Evolutionary conservation across 192 early-diverging fungal genomes (phyloP), one percentile per base, ranked within the genome.

Genomic region (Phycomyces blakesleeanus): DNA sequence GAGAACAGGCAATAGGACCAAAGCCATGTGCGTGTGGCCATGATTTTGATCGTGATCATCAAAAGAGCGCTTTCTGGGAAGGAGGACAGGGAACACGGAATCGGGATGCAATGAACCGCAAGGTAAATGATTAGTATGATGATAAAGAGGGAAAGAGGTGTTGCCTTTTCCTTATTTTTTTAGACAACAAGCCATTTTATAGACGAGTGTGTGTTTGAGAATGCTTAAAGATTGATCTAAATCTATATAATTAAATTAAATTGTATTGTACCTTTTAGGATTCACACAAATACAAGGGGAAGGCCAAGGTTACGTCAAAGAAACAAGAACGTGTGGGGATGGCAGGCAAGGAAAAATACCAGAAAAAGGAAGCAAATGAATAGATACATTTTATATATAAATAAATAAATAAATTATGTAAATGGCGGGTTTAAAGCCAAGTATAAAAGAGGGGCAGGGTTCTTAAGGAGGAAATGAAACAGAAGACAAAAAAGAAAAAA

Each of bases 71-170:
- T 5, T 96, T 91, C 61, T 97, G 95, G 95, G 92, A 97, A 73
- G 95, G 93, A 49, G 93, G 95, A 12, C 78, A 89, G 24, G 95
- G 95, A 5, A 88, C 88, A 21, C 76, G 95, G 6, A 86, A 94
- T 59, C 75, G 74, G 40, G 61, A 60, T 7, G 60, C 74, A 21
- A 94, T 97, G 95, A 89, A 75, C 60, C 72, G 84, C 29, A 93
- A 89, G 74, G 93, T 68, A 68, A 64, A 22, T 44, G 27, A 1
- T n/a, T n/a, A n/a, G n/a, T 34, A 34, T 34, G 7, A 34, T 5
- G 2, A 34, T 34, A 34, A 34, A 44, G 2, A 41, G 21, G 42
- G 16, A 3, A 29, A 60, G 21, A 26, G 18, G n/a, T n/a, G n/a
- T n/a, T n/a, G n/a, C n/a, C n/a, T n/a, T n/a, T n/a, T n/a, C n/a